Evolutionary conservation across 805 yeast genomes (phyloP).

Genomic region (Candida nemodendra): DNA sequence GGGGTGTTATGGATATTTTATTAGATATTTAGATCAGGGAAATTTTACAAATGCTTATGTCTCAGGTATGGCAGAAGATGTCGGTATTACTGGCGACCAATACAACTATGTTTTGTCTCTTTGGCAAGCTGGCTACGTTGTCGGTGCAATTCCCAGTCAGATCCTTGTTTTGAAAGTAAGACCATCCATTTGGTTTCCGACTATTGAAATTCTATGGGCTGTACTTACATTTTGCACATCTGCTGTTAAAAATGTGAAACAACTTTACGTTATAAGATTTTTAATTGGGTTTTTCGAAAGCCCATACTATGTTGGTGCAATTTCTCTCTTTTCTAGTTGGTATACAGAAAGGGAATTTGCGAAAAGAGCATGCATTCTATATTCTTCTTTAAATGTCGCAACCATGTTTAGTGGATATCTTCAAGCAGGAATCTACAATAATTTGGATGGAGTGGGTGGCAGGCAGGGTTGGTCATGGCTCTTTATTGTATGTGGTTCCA

Average conservation of each 20-base stretch:
- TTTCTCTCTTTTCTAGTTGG: constrained; percentile 36
- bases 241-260: constrained; percentile 40
- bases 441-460: constrained; percentile 41
- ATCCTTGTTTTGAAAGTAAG: constrained; percentile 32
- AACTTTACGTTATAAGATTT: constrained; percentile 40
- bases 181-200: constrained; percentile 15
- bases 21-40: constrained; percentile 57
- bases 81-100: constrained; percentile 39
- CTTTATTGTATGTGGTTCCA: constrained; percentile 53
- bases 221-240: constrained; percentile 9
- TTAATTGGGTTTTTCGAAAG: constrained; percentile 40
- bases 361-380: constrained; percentile 36
- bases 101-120: constrained; percentile 42
- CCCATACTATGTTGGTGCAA: constrained; percentile 35
- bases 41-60: constrained; percentile 63
- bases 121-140: constrained; percentile 56
- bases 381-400: constrained; percentile 34
- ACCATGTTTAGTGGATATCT: constrained; percentile 40
- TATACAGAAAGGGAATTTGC: constrained; percentile 37
- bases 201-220: constrained; percentile 27
- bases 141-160: constrained; percentile 58
- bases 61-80: constrained; percentile 57
- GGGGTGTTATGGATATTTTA: constrained; percentile 59
- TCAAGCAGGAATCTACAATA: constrained; percentile 36
- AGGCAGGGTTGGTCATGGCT: constrained; percentile 61